phyloP scores from a whole-genome alignment of 2,329 filamentous ascomycete species.

The Pseudogymnoascus pannorum region DNA sequence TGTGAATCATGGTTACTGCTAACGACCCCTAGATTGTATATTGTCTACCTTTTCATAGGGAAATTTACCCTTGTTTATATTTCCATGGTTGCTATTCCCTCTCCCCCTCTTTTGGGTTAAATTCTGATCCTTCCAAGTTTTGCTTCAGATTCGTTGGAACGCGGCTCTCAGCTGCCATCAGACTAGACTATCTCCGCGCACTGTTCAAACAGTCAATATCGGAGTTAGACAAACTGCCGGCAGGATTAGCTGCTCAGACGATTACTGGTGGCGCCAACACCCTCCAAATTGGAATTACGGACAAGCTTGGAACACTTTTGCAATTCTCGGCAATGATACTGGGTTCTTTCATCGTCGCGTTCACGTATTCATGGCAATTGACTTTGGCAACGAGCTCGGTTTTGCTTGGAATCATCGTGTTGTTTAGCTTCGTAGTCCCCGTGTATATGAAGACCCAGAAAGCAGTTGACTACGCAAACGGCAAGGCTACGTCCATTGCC shows the following conservation, averaged over 20 bases:
- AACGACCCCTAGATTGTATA: conserved; percentile 46
- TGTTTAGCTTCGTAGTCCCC: conserved; percentile 43
- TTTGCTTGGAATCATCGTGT: conserved; percentile 47
- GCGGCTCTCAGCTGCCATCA: conserved; percentile 51
- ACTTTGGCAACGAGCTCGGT: conserved; percentile 52
- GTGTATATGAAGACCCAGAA: conserved; percentile 47
- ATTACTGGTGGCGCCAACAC: conserved; percentile 50
- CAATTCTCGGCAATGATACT: conserved; percentile 48
- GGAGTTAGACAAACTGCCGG: conserved; percentile 58
- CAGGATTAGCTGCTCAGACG: conserved; percentile 50
- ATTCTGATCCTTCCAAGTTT: conserved; percentile 35
- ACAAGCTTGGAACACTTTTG: conserved; percentile 52
- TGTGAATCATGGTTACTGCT: neutral
- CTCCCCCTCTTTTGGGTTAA: conserved; percentile 35
- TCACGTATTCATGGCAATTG: conserved; percentile 50
- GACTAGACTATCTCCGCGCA: conserved; percentile 56
- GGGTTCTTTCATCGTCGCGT: conserved; percentile 46
- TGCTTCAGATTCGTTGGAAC: conserved; percentile 55
- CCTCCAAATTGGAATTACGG: conserved; percentile 57
- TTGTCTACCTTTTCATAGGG: conserved; percentile 63
- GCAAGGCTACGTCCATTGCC: conserved; percentile 50
- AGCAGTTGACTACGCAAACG: conserved; percentile 42
- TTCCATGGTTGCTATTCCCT: conserved; percentile 41
- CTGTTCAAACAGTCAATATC: conserved; percentile 61
- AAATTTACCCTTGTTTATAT: conserved; percentile 58